A percentile compares a stretch with the other conserved stretches of the same genome.
phyloP scores from a whole-genome alignment of 1,284 basidiomycete genomes.

The Hymenochaete sp. region DNA sequence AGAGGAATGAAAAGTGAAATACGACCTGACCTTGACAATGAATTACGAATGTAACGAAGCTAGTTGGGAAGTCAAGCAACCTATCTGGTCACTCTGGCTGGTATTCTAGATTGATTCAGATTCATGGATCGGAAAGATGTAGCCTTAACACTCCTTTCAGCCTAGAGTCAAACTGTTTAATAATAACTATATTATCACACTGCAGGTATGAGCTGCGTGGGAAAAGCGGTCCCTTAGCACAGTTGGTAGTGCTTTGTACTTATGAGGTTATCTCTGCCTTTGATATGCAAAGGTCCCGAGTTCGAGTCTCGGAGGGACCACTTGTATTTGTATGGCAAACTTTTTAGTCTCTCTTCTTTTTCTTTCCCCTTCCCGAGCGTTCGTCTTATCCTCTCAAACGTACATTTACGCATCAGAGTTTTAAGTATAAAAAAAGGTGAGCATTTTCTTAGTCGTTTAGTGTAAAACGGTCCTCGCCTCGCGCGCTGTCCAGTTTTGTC shows the following conservation, averaged over 20 bases:
- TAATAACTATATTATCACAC: neutral
- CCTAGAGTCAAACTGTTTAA: neutral
- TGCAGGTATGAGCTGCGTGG: neutral
- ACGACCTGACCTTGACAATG: neutral
- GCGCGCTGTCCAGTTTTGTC: too few relatives aligned
- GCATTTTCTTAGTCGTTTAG: too few relatives aligned
- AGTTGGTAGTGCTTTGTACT: slow-evolving; percentile 44
- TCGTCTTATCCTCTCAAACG: slow-evolving; percentile 1
- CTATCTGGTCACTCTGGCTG: neutral
- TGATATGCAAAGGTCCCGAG: slow-evolving; percentile 39
- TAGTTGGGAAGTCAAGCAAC: neutral
- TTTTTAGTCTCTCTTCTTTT: neutral
- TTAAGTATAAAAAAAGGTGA: too few relatives aligned
- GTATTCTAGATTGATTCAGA: neutral
- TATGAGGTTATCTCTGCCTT: slow-evolving; percentile 28
- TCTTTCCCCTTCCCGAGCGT: slow-evolving; percentile 8
- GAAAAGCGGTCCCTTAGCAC: slow-evolving; percentile 36
- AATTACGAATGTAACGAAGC: neutral
- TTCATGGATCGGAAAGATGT: neutral
- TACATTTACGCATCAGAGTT: too few relatives aligned
- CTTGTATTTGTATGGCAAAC: slow-evolving; percentile 21
- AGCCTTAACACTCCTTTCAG: neutral
- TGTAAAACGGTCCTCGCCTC: too few relatives aligned
- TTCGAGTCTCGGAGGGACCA: slow-evolving; percentile 43
- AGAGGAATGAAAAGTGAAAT: neutral